These are phyloP conservation scores for Phoenix roebelenii DNA, from an alignment of 176 grass and related monocot species.

Conservation along the genomic window DNA sequence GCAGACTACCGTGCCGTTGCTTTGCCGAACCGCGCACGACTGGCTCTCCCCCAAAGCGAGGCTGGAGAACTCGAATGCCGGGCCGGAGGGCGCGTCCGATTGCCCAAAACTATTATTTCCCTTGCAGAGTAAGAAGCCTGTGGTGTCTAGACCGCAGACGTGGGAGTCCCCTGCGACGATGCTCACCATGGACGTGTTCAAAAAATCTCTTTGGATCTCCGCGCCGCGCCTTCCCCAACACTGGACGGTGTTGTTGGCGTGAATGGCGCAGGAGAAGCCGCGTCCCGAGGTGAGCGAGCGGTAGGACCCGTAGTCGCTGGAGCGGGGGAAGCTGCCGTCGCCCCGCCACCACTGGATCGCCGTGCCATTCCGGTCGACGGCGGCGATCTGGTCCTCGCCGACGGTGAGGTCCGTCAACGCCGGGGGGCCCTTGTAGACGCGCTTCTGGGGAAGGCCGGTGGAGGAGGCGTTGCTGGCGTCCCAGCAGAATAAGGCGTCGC, in stretches of 20 bases:
- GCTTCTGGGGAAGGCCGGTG: neutral
- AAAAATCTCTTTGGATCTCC: conserved; percentile 25
- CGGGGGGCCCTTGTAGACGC: conserved; percentile 34
- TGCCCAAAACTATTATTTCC: conserved; percentile 10
- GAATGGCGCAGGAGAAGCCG: conserved; percentile 56
- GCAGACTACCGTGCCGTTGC: conserved; percentile 45
- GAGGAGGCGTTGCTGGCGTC: neutral
- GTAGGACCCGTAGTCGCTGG: neutral
- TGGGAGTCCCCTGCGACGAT: conserved; percentile 45
- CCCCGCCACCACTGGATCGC: conserved; percentile 55
- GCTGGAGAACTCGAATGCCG: conserved; percentile 24
- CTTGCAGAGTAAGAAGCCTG: conserved; percentile 31
- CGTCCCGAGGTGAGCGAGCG: conserved; percentile 54
- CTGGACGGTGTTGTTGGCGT: conserved; percentile 16
- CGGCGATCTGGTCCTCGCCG: conserved; percentile 51
- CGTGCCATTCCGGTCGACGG: conserved; percentile 17
- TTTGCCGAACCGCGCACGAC: conserved; percentile 43
- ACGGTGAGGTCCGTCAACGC: conserved; percentile 32
- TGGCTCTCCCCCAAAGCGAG: conserved; percentile 56
- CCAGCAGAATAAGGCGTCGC: conserved; percentile 67
- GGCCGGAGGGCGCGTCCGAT: neutral
- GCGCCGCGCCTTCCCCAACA: conserved; percentile 50
- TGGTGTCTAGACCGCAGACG: conserved; percentile 31
- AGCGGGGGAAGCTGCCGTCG: neutral
- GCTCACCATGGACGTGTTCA: conserved; percentile 11